A percentile compares a stretch with the other conserved stretches of the same genome.
These are phyloP conservation scores for Calonectria hawksworthii DNA, from an alignment of 2,329 filamentous ascomycete genomes.

Conservation along the genomic window DNA sequence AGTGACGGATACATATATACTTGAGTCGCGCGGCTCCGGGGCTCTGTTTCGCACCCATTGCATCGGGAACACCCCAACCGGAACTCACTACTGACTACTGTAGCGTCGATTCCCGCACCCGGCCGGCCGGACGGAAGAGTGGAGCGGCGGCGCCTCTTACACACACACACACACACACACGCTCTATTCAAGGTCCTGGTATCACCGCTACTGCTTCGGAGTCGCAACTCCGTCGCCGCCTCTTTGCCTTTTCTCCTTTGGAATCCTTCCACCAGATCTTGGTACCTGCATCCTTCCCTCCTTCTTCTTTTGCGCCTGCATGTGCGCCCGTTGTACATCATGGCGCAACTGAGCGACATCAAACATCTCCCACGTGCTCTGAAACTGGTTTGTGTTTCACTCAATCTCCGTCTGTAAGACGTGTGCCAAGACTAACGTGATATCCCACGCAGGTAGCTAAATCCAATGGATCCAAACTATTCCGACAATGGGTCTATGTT, in stretches of 20 bases:
- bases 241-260: neutral
- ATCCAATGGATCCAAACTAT: constrained; percentile 34
- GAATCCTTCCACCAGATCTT: constrained; percentile 9
- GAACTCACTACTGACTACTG: neutral
- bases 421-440: constrained; percentile 22
- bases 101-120: neutral
- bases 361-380: constrained; percentile 38
- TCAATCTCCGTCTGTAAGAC: neutral
- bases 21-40: neutral
- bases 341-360: constrained; percentile 35
- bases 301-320: neutral
- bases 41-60: neutral
- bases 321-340: constrained; percentile 22
- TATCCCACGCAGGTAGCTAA: constrained; percentile 30
- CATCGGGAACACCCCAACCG: neutral
- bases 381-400: constrained; percentile 34
- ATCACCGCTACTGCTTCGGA: constrained; percentile 26
- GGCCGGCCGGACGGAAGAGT: constrained; percentile 2
- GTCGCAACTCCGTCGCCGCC: constrained; percentile 25
- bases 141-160: neutral
- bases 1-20: constrained; percentile 10
- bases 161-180: too few species aligned
- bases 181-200: neutral
- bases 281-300: neutral
- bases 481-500: constrained; percentile 63